These are phyloP conservation scores for Conringia planisiliqua DNA, from an alignment of 345 rosid genomes.

Conservation along the genomic window DNA sequence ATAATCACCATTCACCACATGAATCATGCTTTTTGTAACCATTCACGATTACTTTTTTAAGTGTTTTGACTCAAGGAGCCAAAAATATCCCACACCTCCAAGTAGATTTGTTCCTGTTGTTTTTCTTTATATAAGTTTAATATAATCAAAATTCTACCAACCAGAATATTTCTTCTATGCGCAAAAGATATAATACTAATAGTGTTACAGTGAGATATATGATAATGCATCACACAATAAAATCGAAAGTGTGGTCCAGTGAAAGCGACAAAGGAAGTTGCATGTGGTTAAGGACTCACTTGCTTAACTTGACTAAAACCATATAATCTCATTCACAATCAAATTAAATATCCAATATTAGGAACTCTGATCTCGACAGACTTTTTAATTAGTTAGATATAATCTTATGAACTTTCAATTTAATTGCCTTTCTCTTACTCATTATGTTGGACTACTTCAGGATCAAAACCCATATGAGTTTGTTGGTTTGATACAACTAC, in stretches of 20 bases:
- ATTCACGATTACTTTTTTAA: background rate
- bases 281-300: slow-evolving; percentile 20
- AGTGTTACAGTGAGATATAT: background rate
- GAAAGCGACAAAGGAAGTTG: slow-evolving; percentile 18
- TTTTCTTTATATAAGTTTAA: background rate
- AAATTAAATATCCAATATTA: background rate
- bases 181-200: background rate
- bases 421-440: background rate
- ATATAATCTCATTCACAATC: background rate
- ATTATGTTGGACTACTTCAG: background rate
- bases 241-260: slow-evolving; percentile 15
- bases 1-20: slow-evolving; percentile 17
- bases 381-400: background rate
- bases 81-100: slow-evolving; percentile 8
- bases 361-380: background rate
- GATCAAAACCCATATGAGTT: no score
- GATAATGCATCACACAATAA: background rate
- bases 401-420: background rate
- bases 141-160: background rate
- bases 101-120: background rate
- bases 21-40: background rate
- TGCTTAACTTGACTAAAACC: slow-evolving; percentile 21
- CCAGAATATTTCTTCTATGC: background rate
- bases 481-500: no score
- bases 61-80: background rate